A percentile compares a stretch with the other conserved stretches of the same genome.
These are phyloP conservation scores for Pichia norvegensis DNA, from an alignment of 1,139 yeast species.

Conservation along the genomic window DNA sequence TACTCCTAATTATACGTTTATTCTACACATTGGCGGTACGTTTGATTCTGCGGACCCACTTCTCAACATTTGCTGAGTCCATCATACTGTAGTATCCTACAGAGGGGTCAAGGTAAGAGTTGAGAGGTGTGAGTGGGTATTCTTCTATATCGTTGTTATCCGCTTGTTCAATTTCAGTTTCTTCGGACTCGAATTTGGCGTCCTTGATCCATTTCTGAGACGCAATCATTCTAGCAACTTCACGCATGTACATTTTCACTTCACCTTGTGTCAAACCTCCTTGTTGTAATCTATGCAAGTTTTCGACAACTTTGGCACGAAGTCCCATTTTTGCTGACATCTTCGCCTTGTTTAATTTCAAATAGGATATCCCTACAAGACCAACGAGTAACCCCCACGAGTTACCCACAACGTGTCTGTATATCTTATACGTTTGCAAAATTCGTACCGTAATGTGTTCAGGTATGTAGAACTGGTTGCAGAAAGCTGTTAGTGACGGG, in stretches of 20 bases:
- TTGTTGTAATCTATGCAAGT: slow-evolving; percentile 45
- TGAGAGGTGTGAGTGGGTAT: slow-evolving; percentile 6
- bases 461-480: slow-evolving; percentile 59
- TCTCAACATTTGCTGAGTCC: slow-evolving; percentile 2
- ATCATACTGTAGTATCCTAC: slow-evolving; percentile 6
- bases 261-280: slow-evolving; percentile 35
- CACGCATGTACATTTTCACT: slow-evolving; percentile 12
- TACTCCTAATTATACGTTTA: background rate
- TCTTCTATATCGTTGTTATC: slow-evolving; percentile 2
- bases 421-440: slow-evolving; percentile 42
- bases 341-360: slow-evolving; percentile 43
- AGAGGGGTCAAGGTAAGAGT: slow-evolving; percentile 11
- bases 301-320: slow-evolving; percentile 39
- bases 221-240: slow-evolving; percentile 10
- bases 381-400: slow-evolving; percentile 71
- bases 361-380: slow-evolving; percentile 49
- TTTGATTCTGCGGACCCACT: slow-evolving; percentile 8
- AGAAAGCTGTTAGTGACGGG: slow-evolving; percentile 48
- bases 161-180: background rate
- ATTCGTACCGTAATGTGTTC: slow-evolving; percentile 42
- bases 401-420: slow-evolving; percentile 47
- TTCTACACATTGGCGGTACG: background rate
- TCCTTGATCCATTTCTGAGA: slow-evolving; percentile 18
- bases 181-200: slow-evolving; percentile 7
- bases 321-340: slow-evolving; percentile 42